A percentile compares a stretch with the other conserved stretches of the same genome.
Evolutionary conservation across 2,329 filamentous ascomycete genomes (phyloP).

Genomic region (Colletotrichum sp.): DNA sequence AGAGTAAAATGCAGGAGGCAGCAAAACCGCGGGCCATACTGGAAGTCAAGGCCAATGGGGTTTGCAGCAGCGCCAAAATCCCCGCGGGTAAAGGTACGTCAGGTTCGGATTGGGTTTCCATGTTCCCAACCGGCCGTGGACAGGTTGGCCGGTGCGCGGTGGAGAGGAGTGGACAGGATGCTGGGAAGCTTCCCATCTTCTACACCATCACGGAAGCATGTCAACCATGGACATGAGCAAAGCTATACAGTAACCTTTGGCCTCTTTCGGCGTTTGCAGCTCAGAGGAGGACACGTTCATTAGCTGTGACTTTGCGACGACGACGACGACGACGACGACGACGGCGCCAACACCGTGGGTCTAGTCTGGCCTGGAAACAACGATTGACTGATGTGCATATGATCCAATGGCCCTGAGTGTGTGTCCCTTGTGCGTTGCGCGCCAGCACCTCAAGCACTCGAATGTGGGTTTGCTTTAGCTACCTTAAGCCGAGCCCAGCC

Average conservation of each 20-base stretch:
- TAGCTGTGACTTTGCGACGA: not conserved
- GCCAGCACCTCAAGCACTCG: not conserved
- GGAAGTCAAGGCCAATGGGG: not conserved
- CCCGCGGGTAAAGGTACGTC: not conserved
- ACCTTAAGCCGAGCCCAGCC: slow-evolving; percentile 1
- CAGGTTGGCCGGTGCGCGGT: not conserved
- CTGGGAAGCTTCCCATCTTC: not conserved
- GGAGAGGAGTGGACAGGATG: not conserved
- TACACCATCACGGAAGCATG: not conserved
- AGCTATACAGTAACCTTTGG: not conserved
- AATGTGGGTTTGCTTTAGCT: not conserved
- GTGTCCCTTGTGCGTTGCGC: not conserved
- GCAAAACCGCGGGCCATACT: not conserved
- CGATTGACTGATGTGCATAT: not conserved
- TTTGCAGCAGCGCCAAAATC: not conserved
- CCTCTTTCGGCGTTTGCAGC: not conserved
- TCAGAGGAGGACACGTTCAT: not conserved
- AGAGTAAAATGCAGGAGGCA: too few relatives aligned
- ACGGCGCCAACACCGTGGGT: not conserved
- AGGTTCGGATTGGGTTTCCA: not conserved
- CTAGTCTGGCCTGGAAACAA: not conserved
- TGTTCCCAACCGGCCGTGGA: not conserved
- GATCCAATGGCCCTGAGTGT: not conserved
- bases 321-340: not conserved
- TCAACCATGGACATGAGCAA: not conserved